phyloP scores from a whole-genome alignment of 164 flowering plant genomes.

The Macadamia tetraphylla region DNA sequence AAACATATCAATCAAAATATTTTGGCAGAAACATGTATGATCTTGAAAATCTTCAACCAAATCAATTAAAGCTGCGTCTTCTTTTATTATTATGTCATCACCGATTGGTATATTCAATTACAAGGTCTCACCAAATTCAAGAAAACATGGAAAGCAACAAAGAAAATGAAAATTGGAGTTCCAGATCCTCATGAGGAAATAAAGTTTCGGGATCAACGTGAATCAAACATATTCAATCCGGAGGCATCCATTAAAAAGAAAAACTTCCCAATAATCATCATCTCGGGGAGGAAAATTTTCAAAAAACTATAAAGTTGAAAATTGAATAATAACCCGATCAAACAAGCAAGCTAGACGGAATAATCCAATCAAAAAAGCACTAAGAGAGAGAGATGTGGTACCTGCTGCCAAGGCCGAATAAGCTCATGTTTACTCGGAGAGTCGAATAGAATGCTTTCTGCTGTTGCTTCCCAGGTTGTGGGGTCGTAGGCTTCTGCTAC shows the following conservation, averaged over 20 bases:
- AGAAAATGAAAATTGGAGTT: too few species aligned
- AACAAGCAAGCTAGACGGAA: neutral
- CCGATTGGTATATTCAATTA: too few species aligned
- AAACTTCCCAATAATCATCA: neutral
- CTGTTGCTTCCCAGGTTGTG: neutral
- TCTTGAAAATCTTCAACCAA: too few species aligned
- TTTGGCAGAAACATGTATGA: too few species aligned
- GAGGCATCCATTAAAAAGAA: neutral
- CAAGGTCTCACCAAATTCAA: too few species aligned
- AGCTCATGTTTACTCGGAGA: slow-evolving; percentile 33
- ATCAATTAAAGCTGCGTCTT: too few species aligned
- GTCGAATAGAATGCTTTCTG: neutral
- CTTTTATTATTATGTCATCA: too few species aligned
- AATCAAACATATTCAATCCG: neutral
- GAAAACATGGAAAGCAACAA: too few species aligned
- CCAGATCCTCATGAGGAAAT: too few species aligned
- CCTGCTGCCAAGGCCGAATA: slow-evolving; percentile 68
- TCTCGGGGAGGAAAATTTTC: neutral
- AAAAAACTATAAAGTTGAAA: neutral
- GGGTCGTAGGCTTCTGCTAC: neutral
- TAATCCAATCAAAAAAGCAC: neutral
- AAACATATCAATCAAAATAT: too few species aligned
- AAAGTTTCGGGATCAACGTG: neutral
- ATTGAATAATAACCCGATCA: too few species aligned
- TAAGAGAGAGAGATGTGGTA: slow-evolving; percentile 1